Base-by-base conservation (phyloP, 2,329 filamentous ascomycete genomes). In the Penicillium sp. region DNA sequence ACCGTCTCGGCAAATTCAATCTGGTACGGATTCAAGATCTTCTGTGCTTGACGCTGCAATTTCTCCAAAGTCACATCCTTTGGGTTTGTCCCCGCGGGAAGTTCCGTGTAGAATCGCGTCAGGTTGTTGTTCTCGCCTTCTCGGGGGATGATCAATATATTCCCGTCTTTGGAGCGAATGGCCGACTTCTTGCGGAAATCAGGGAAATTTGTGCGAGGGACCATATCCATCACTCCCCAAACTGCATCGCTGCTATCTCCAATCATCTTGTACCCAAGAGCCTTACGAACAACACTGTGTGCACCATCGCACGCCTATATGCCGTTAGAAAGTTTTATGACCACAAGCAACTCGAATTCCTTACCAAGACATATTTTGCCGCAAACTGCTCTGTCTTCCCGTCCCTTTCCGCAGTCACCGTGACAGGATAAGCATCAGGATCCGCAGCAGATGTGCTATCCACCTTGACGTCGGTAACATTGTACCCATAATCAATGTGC, bases 61-160 rank as follows among this genome's bases (percentile, higher is more conserved):
- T 83, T 77, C 24, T 78, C 77, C 0, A 86, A 71, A 2, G 71
- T 82, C 35, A 88, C 81, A 21, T 79, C 75, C 56, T 78, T 81
- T 1, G 81, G 77, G 2, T 78, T 78, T 0, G 79, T 82, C 6
- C 79, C 78, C 0, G 66, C 65, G 0, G 81, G 79, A 1, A 88
- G 69, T 67, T 88, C 81, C 55, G 87, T 85, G 68, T 87, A 88
- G 68, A 87, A 84, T 14, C 87, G 81, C 1, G 82, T 82, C 60
- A 88, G 71, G 49, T 81, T 81, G 1, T 80, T 78, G 13, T 78
- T 79, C 1, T 81, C 80, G 3, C 81, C 81, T 67, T 83, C 81
- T n/a, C 81, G 77, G 0, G 81, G 81, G 39, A 84, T 83, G 54
- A 82, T 79, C 64, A 82, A 60, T 13, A 82, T 56, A 21, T 76